Evolutionary conservation across 2,329 filamentous ascomycete genomes (phyloP), one percentile per base, ranked within the genome.

Genomic region (Epichloe hybrida): DNA sequence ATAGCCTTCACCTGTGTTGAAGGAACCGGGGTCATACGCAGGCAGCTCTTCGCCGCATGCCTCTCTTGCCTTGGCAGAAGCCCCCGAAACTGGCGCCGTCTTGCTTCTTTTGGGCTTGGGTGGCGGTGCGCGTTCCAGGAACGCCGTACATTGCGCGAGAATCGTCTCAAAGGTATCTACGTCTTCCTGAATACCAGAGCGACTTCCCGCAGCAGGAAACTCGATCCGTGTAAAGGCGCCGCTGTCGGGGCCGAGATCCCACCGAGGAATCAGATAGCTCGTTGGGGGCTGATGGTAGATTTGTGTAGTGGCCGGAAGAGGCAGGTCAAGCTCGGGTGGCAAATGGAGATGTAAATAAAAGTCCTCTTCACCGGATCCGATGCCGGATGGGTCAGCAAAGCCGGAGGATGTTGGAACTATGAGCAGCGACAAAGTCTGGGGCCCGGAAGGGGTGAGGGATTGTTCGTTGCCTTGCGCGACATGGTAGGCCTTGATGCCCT

Each of bases 121-220:
- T 6, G 86, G 81, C 40, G 83, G 74, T 9, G 87, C 84, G 43
- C 89, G 81, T 67, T 97, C 91, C 4, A 95, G 78, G 66, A 98
- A 97, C 2, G 91, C 88, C 2, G 91, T 97, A 68, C 91, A 97
- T 69, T 97, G 89, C n/a, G 91, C 91, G 48, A 97, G 76, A 56
- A 97, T 97, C 3, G 91, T 96, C 72, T 97, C 91, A 62, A 96
- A 97, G 0, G 91, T 97, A 64, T 96, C 89, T 41, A 95, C 76
- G 65, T 96, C 91, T 64, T 97, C 90, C 66, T 96, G 89, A 1
- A 86, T 79, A 27, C 86, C 84, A 36, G 78, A 74, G 36, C 86
- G 82, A 53, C 74, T 81, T 20, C 87, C 87, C 23, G 86, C 72
- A 3, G 75, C 65, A 0, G 90, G 90, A 58, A 98, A 97, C 64